Percentiles rank a stretch among this genome's conserved stretches.
Conservation (phyloP, 1,284 basidiomycete genomes). For the Ganoderma lingzhi region DNA sequence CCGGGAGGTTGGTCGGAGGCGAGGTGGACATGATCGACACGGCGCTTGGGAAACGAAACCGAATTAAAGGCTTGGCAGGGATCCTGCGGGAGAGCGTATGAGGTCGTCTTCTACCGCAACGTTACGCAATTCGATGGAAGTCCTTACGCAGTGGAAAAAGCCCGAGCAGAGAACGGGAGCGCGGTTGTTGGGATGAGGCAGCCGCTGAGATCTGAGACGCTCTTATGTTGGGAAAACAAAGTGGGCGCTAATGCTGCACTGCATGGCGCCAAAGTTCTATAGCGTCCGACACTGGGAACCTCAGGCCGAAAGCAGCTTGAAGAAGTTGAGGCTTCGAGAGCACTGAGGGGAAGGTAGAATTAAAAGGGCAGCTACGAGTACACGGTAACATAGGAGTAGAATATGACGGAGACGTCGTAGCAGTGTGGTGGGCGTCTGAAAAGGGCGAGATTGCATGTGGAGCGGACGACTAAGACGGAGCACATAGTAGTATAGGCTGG, state of each 20-base stretch:
- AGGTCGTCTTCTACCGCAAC: neutral
- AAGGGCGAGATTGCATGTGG: neutral
- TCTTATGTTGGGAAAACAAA: neutral
- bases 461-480: neutral
- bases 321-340: neutral
- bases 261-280: neutral
- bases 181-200: neutral
- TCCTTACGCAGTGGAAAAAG: neutral
- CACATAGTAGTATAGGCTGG: neutral
- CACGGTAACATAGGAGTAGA: neutral
- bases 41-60: neutral
- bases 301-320: neutral
- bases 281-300: neutral
- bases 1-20: conserved; percentile 27
- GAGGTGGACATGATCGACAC: neutral
- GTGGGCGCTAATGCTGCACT: neutral
- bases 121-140: neutral
- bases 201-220: neutral
- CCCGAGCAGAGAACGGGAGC: neutral
- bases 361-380: neutral
- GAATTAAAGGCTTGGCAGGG: neutral
- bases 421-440: neutral
- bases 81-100: neutral
- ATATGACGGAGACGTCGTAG: neutral
- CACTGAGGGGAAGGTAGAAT: neutral